Evolutionary conservation across 352 stramenopile species (phyloP).

Genomic region (Elongisporangium anandrum): DNA sequence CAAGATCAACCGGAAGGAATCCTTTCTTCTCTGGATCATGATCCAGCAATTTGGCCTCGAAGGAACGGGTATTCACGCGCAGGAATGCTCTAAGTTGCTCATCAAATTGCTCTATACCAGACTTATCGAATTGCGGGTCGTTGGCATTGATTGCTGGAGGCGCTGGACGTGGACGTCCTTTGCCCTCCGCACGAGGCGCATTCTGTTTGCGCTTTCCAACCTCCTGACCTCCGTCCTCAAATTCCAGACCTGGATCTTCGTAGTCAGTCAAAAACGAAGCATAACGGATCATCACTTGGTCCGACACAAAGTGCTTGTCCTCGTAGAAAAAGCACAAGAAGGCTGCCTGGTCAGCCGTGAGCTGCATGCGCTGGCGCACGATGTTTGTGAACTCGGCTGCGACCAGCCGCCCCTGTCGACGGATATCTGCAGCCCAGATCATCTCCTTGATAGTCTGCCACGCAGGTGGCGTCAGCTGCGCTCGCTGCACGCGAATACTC

Average conservation of each 20-base stretch:
- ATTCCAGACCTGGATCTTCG: constrained; percentile 56
- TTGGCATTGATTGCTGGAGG: constrained; percentile 2
- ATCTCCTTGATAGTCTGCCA: constrained; percentile 55
- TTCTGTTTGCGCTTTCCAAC: constrained; percentile 2
- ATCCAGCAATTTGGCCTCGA: constrained; percentile 33
- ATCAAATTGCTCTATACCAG: constrained; percentile 1
- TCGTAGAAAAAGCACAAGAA: constrained; percentile 82
- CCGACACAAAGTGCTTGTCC: constrained; percentile 51
- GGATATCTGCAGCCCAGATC: constrained; percentile 36
- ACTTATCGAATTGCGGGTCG: constrained; percentile 1
- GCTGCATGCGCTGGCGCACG: constrained; percentile 33
- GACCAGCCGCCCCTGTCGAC: constrained; percentile 48
- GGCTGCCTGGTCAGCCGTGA: constrained; percentile 60
- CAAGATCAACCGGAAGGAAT: constrained; percentile 39
- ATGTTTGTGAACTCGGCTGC: constrained; percentile 38
- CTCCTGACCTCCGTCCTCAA: constrained; percentile 6
- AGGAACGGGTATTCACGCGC: constrained; percentile 21
- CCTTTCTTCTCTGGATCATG: constrained; percentile 46
- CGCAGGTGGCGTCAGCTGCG: constrained; percentile 25
- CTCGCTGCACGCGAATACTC: constrained; percentile 55
- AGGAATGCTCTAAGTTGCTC: constrained; percentile 43
- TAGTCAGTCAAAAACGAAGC: constrained; percentile 70
- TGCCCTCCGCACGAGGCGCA: constrained; percentile 12
- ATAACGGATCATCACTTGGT: constrained; percentile 64
- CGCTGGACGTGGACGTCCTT: constrained; percentile 13